Percentiles rank a stretch among this genome's conserved stretches.
These are phyloP conservation scores for Vaccinium vitisidaea DNA, from an alignment of 148 eudicot species.

Conservation along the genomic window DNA sequence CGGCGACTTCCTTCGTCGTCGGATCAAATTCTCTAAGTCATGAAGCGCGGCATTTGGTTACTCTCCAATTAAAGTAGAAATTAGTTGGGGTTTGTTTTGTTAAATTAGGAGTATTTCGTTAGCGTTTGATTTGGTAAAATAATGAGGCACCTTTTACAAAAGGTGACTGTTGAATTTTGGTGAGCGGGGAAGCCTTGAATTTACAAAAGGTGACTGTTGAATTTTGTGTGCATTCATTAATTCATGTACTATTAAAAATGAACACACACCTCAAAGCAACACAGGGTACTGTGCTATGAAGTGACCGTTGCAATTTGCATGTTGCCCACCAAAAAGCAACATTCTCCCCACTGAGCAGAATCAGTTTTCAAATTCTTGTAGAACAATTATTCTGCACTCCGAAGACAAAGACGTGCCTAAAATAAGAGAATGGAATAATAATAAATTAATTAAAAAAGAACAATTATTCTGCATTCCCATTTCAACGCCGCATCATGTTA, in stretches of 20 bases:
- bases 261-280: neutral
- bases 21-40: constrained; percentile 51
- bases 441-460: too few species aligned
- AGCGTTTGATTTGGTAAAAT: neutral
- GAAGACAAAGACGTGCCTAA: too few species aligned
- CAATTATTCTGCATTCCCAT: too few species aligned
- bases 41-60: neutral
- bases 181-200: neutral
- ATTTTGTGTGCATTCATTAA: neutral
- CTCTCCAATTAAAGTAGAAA: neutral
- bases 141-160: neutral
- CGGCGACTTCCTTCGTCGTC: constrained; percentile 77
- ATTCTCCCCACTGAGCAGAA: neutral
- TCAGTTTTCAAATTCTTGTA: too few species aligned
- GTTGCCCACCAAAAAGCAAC: neutral
- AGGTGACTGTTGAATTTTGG: neutral
- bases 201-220: neutral
- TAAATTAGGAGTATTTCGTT: neutral
- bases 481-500: neutral
- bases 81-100: neutral
- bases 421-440: too few species aligned
- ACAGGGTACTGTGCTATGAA: neutral
- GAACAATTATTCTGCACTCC: too few species aligned
- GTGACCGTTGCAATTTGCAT: neutral
- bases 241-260: neutral